Base-by-base conservation (phyloP, 176 grass and related monocot species). In the Musa troglodytarum region DNA sequence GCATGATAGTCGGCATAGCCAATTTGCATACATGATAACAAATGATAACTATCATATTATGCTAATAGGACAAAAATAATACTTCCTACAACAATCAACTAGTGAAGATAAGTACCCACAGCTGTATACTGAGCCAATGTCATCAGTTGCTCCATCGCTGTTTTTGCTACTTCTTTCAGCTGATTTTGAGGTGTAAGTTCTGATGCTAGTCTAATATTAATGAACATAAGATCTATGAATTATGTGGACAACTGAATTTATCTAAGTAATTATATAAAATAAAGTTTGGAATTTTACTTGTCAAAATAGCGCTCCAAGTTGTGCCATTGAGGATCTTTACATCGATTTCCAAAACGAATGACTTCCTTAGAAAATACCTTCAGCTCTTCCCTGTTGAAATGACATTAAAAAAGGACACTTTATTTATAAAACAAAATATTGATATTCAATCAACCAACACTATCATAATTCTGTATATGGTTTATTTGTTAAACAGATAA, bases 321-420 rank as follows among this genome's bases (percentile, higher is more conserved):
- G 86, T 99, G 95, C 95, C 90, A 99, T 70, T 99, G 88, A 82
- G 90, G 95, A 87, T 99, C 95, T 79, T 94, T 99, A 88, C 88
- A 94, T 63, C 88, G 95, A 83, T 94, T 99, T 87, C 95, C 95
- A 78, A 99, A 99, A 65, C 90, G 90, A 54, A 99, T 62, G 67
- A 99, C 86, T 78, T 99, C 95, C 71, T 82, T 94, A 57, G 86
- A 87, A 62, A 94, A 99, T 64, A 99, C 90, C 82, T 92, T 94
- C 72, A 99, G 78, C 78, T 99, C 95, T 84, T 94, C 86, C 83
- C 95, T 99, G 79, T 83, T 75, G 72, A 73, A 82, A 94, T 72
- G 19, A 84, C 65, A 84, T 17, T 54, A 79, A 76, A 53, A 50
- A 63, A 49, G 15, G 12, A 13, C 17, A n/a, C 34, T 65, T 65